phyloP scores from a whole-genome alignment of 208 protist species.

The Acanthamoeba polyphaga region DNA sequence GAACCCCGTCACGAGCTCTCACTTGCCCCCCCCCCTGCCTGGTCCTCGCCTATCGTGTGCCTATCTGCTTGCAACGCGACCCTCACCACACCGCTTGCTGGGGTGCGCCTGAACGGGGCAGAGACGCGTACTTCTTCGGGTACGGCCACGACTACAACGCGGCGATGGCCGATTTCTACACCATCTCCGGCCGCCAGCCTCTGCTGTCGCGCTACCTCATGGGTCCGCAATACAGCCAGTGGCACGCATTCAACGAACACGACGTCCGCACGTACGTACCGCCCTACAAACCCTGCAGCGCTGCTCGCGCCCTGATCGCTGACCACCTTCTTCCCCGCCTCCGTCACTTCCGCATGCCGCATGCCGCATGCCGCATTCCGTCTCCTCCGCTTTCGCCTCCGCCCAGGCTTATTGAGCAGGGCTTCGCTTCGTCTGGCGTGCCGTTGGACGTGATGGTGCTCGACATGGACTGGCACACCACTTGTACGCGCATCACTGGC shows the following conservation, averaged over 20 bases:
- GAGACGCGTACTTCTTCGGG: conserved; percentile 50
- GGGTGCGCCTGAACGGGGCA: neutral
- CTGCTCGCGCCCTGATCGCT: neutral
- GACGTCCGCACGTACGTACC: conserved; percentile 16
- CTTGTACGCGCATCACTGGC: neutral
- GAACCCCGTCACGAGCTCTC: neutral
- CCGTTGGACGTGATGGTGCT: conserved; percentile 49
- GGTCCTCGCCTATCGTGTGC: neutral
- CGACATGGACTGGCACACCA: conserved; percentile 68
- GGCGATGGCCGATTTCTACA: conserved; percentile 46
- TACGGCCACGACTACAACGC: conserved; percentile 37
- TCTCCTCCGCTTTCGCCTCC: neutral
- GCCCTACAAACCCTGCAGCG: neutral
- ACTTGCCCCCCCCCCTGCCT: neutral
- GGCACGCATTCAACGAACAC: conserved; percentile 45
- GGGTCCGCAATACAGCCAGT: conserved; percentile 55
- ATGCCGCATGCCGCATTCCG: too few species aligned
- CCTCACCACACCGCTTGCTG: neutral
- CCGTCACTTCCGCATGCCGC: too few species aligned
- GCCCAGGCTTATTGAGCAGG: conserved; percentile 4
- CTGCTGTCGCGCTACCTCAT: conserved; percentile 40
- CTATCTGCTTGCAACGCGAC: neutral
- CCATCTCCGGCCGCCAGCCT: neutral
- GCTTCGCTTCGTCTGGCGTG: conserved; percentile 18
- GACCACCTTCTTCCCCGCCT: neutral